phyloP scores from a whole-genome alignment of 345 rosid genomes.

The Acer negundo region DNA sequence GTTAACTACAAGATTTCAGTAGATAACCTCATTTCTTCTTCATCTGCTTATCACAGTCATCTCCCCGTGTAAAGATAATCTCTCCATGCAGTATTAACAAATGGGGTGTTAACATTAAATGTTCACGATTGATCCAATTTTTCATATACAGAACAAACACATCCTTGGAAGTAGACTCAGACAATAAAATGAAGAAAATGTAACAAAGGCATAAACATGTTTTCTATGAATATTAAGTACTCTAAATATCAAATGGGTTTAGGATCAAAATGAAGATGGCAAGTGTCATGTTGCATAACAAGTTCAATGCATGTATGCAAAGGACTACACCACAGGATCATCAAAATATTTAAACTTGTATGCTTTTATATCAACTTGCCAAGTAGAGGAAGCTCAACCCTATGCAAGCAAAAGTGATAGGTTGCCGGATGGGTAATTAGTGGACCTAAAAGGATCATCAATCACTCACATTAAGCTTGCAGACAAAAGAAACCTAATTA shows the following conservation, averaged over 20 bases:
- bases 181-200: neutral
- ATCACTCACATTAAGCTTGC: neutral
- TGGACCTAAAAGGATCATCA: neutral
- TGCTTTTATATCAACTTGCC: neutral
- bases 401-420: neutral
- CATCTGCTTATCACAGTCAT: conserved; percentile 3
- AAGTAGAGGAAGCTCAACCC: neutral
- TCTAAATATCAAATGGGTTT: neutral
- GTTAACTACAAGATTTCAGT: conserved; percentile 1
- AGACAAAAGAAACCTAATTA: neutral
- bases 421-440: neutral
- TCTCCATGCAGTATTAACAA: neutral
- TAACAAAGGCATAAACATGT: neutral
- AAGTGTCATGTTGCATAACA: neutral
- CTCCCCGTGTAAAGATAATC: conserved; percentile 3
- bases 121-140: neutral
- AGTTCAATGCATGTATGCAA: neutral
- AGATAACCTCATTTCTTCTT: neutral
- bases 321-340: neutral
- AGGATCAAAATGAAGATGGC: conserved; percentile 2
- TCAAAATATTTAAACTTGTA: neutral
- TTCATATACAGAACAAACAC: conserved; percentile 4
- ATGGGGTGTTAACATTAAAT: neutral
- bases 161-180: neutral
- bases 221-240: neutral